Percentiles rank a stretch among this genome's conserved stretches.
These are phyloP conservation scores for Zymoseptoria tritici DNA, from an alignment of 2,329 filamentous ascomycete species.

Conservation along the genomic window DNA sequence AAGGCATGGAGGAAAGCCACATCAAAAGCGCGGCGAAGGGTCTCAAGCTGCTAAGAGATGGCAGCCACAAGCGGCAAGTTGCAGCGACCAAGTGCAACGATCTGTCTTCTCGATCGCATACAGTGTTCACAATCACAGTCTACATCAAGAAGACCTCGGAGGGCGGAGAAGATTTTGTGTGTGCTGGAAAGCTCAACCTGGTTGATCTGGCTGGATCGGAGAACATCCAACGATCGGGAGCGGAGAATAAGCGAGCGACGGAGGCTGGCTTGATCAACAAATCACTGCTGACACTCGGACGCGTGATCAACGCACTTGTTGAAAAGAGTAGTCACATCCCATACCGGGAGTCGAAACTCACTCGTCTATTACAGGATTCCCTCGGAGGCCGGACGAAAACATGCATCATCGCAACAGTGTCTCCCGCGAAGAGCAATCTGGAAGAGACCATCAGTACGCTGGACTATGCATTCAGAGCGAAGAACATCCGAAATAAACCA, in stretches of 20 bases:
- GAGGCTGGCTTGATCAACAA: constrained; percentile 98
- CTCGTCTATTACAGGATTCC: constrained; percentile 89
- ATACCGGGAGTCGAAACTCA: constrained; percentile 90
- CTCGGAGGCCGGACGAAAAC: constrained; percentile 93
- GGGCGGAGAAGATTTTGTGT: constrained; percentile 81
- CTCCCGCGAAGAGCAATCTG: constrained; percentile 86
- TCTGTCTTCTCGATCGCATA: constrained; percentile 92
- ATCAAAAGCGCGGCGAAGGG: constrained; percentile 79
- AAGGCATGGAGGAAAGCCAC: constrained; percentile 95
- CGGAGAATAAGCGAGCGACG: constrained; percentile 93
- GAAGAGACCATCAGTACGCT: constrained; percentile 98
- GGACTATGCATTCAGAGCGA: constrained; percentile 94
- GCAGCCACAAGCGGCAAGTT: constrained; percentile 92
- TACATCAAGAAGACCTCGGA: constrained; percentile 77
- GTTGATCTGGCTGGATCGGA: constrained; percentile 96
- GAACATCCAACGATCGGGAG: constrained; percentile 93
- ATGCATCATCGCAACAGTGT: constrained; percentile 96
- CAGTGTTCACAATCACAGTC: constrained; percentile 91
- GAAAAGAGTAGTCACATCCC: constrained; percentile 87
- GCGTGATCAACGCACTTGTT: constrained; percentile 95
- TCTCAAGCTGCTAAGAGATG: constrained; percentile 79
- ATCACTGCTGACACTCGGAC: constrained; percentile 84
- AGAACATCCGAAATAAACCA: constrained; percentile 97
- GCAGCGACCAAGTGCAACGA: constrained; percentile 99
- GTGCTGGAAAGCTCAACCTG: constrained; percentile 87